Conservation (phyloP, 129 eudicot species). For the Centaurea solstitialis region DNA sequence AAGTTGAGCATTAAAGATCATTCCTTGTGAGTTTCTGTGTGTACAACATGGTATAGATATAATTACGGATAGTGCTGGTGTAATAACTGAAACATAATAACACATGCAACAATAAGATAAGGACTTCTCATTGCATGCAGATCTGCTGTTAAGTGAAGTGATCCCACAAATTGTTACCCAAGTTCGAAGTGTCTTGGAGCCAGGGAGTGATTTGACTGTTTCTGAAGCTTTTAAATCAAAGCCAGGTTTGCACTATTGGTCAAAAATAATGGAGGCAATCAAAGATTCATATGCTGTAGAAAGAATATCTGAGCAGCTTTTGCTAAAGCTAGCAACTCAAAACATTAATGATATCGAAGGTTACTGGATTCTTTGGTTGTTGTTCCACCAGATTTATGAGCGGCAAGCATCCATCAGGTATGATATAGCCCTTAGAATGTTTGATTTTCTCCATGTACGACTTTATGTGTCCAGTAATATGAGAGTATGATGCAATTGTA, state of each 20-base stretch:
- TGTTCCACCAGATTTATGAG: slow-evolving; percentile 58
- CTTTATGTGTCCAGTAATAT: not conserved
- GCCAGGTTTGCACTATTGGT: slow-evolving; percentile 68
- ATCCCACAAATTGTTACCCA: slow-evolving; percentile 52
- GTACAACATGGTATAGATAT: not conserved
- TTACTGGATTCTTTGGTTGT: slow-evolving; percentile 86
- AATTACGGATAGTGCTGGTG: not conserved
- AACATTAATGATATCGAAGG: slow-evolving; percentile 65
- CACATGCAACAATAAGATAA: not conserved
- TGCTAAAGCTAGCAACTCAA: slow-evolving; percentile 64
- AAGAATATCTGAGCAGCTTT: slow-evolving; percentile 81
- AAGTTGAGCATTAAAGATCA: not conserved
- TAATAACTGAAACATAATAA: not conserved
- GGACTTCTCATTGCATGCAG: slow-evolving; percentile 44
- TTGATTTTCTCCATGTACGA: not conserved
- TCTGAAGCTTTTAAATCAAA: slow-evolving; percentile 41
- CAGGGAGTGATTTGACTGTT: slow-evolving; percentile 36
- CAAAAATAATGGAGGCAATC: slow-evolving; percentile 65
- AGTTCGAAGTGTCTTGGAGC: slow-evolving; percentile 43
- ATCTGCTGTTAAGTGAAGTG: slow-evolving; percentile 68
- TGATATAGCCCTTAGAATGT: not conserved
- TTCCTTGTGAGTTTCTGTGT: not conserved
- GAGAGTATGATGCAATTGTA: not conserved
- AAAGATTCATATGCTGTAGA: slow-evolving; percentile 82
- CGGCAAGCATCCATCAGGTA: slow-evolving; percentile 69